A percentile compares a stretch with the other conserved stretches of the same genome.
Conservation (phyloP, 2,329 filamentous ascomycete species). For the Xylariaceae sp. region DNA sequence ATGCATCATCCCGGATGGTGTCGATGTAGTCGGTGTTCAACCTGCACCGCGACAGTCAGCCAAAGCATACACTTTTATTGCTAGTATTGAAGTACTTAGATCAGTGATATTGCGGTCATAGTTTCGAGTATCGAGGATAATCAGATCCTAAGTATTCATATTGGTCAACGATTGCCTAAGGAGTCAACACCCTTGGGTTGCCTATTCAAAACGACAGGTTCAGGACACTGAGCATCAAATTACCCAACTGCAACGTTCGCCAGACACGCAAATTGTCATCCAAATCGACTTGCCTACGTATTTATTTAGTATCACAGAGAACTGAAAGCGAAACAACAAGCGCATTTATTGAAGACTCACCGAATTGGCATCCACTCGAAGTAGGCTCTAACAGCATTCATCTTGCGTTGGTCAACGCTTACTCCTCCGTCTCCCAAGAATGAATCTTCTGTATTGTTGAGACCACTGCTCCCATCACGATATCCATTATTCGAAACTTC, state of each 20-base stretch:
- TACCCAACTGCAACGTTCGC: slow-evolving; percentile 63
- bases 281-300: slow-evolving; percentile 55
- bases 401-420: slow-evolving; percentile 68
- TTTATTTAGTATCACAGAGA: slow-evolving; percentile 25
- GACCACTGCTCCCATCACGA: slow-evolving; percentile 54
- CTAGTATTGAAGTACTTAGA: slow-evolving; percentile 24
- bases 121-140: slow-evolving; percentile 66
- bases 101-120: slow-evolving; percentile 64
- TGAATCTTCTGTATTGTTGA: slow-evolving; percentile 64
- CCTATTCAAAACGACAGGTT: no score
- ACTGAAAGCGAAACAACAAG: not conserved
- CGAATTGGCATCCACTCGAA: slow-evolving; percentile 64
- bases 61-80: not conserved
- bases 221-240: slow-evolving; percentile 45
- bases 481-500: slow-evolving; percentile 64
- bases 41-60: slow-evolving; percentile 35
- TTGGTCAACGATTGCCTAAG: slow-evolving; percentile 26
- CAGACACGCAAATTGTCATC: slow-evolving; percentile 67
- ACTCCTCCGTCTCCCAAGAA: slow-evolving; percentile 57
- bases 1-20: slow-evolving; percentile 60
- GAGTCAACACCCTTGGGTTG: not conserved
- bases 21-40: slow-evolving; percentile 61
- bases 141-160: slow-evolving; percentile 44
- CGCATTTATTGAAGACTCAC: slow-evolving; percentile 24
- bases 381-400: slow-evolving; percentile 68